These are phyloP conservation scores for Paecilomyces formosus DNA, from an alignment of 2,329 filamentous ascomycete species.

Conservation along the genomic window DNA sequence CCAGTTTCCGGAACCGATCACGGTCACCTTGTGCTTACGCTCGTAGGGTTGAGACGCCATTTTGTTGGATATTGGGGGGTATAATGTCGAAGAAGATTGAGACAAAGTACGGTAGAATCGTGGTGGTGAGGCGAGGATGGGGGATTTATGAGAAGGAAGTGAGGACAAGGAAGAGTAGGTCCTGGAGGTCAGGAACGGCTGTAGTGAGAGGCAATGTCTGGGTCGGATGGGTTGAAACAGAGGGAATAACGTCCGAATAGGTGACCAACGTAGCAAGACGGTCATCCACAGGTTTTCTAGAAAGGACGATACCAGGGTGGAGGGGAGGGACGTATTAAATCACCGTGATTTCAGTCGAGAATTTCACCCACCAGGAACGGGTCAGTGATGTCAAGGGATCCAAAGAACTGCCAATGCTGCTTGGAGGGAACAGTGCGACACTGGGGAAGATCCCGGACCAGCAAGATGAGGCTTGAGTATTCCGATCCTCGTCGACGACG, in stretches of 20 bases:
- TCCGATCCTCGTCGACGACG: background rate
- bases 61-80: constrained; percentile 11
- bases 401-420: too few species aligned
- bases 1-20: constrained; percentile 97
- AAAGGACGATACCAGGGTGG: background rate
- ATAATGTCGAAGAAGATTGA: background rate
- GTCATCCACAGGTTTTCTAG: background rate
- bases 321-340: background rate
- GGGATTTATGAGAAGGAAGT: background rate
- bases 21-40: constrained; percentile 47
- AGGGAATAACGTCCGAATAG: background rate
- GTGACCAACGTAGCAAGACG: background rate
- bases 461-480: background rate
- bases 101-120: constrained; percentile 15
- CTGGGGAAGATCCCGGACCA: background rate
- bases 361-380: background rate
- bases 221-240: background rate
- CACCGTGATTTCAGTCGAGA: constrained; percentile 1
- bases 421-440: background rate
- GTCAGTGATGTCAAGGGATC: background rate
- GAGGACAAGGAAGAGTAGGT: background rate
- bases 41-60: constrained; percentile 24
- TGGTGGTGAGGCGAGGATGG: background rate
- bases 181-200: background rate
- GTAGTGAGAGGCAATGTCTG: background rate